Conservation (phyloP, 164 flowering plant genomes). For the Macadamia tetraphylla region DNA sequence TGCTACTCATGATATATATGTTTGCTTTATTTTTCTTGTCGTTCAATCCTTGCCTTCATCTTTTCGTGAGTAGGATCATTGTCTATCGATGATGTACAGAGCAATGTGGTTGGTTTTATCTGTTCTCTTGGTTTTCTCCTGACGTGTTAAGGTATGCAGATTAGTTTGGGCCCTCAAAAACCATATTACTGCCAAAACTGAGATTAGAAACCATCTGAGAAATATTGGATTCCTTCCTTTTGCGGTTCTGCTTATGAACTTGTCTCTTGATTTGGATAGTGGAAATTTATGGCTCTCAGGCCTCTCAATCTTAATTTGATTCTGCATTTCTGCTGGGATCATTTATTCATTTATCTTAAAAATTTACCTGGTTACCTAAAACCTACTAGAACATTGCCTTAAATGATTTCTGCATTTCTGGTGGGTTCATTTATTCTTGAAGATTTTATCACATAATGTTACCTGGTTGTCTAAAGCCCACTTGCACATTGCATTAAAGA, state of each 20-base stretch:
- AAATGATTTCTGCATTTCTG: too few species aligned
- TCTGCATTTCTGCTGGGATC: neutral
- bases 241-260: neutral
- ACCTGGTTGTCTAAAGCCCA: too few species aligned
- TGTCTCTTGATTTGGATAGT: neutral
- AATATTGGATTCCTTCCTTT: neutral
- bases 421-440: too few species aligned
- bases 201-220: neutral
- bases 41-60: conserved; percentile 1
- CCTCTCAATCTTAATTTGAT: neutral
- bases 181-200: neutral
- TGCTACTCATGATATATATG: neutral
- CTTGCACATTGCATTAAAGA: too few species aligned
- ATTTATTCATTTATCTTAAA: too few species aligned
- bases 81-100: neutral
- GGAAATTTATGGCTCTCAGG: neutral
- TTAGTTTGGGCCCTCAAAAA: neutral
- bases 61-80: conserved; percentile 1
- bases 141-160: neutral
- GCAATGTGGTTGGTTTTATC: neutral
- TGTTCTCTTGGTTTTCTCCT: neutral
- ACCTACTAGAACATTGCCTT: too few species aligned
- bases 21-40: neutral
- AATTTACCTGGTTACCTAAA: too few species aligned
- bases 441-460: too few species aligned